Evolutionary conservation across 2,329 filamentous ascomycete species (phyloP).

Genomic region (Dothistroma pini): DNA sequence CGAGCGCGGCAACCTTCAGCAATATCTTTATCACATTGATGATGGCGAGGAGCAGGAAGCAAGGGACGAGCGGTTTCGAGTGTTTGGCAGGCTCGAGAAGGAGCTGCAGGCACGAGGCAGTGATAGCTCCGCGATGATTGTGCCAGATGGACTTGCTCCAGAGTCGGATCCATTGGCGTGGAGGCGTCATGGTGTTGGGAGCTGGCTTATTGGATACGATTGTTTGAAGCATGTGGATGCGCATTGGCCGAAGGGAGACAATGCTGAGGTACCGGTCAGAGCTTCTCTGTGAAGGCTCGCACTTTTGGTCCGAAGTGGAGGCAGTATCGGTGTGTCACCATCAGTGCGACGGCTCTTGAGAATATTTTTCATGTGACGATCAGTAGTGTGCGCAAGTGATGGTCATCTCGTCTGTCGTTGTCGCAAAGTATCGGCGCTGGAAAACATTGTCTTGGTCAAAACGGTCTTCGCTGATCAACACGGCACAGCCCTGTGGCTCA

Average conservation of each 20-base stretch:
- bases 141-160: conserved; percentile 10
- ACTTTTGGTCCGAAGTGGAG: background rate
- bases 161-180: conserved; percentile 18
- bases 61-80: conserved; percentile 11
- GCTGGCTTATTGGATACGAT: conserved; percentile 19
- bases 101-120: conserved; percentile 1
- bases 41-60: conserved; percentile 55
- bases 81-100: conserved; percentile 12
- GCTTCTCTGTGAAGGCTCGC: conserved; percentile 5
- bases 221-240: conserved; percentile 14
- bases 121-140: background rate
- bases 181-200: conserved; percentile 17
- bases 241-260: conserved; percentile 9
- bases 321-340: background rate
- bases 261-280: background rate
- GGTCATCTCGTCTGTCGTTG: too few species aligned
- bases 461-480: too few species aligned
- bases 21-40: conserved; percentile 59
- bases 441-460: too few species aligned
- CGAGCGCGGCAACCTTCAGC: conserved; percentile 57
- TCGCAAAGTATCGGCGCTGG: too few species aligned
- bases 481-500: too few species aligned
- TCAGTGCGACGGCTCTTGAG: too few species aligned
- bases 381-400: too few species aligned
- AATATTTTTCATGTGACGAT: too few species aligned